Evolutionary conservation across 768 basidiomycete species (phyloP).

Genomic region (Russula emetica): DNA sequence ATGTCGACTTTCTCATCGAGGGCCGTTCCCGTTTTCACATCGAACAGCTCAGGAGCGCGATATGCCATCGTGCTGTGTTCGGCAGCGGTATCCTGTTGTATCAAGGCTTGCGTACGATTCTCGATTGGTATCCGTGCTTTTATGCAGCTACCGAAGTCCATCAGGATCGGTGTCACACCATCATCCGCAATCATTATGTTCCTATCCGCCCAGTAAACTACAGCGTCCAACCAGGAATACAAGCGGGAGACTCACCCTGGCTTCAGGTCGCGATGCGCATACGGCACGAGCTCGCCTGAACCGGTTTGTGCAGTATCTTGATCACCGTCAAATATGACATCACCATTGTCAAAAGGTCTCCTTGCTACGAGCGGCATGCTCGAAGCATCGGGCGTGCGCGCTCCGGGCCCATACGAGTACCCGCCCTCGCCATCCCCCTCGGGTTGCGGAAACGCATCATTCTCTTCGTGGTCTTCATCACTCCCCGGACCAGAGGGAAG

Average conservation of each 20-base stretch:
- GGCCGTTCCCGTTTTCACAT: constrained; percentile 84
- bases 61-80: constrained; percentile 99
- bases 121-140: constrained; percentile 81
- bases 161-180: constrained; percentile 76
- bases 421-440: constrained; percentile 72
- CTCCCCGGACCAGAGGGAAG: constrained; percentile 26
- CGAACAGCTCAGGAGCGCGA: constrained; percentile 94
- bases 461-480: constrained; percentile 53
- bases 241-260: constrained; percentile 62
- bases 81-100: constrained; percentile 95
- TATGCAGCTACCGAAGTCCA: constrained; percentile 95
- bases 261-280: constrained; percentile 95
- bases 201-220: constrained; percentile 38
- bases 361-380: constrained; percentile 59
- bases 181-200: constrained; percentile 98
- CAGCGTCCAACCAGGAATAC: not conserved
- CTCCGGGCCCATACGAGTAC: constrained; percentile 58
- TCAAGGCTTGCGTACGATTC: constrained; percentile 78
- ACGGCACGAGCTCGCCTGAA: constrained; percentile 61
- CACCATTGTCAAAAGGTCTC: constrained; percentile 47
- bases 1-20: constrained; percentile 96
- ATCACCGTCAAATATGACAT: constrained; percentile 76
- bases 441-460: constrained; percentile 68
- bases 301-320: constrained; percentile 53
- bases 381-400: constrained; percentile 13